Evolutionary conservation across 164 flowering plant genomes (phyloP).

Genomic region (Umbellularia californica): DNA sequence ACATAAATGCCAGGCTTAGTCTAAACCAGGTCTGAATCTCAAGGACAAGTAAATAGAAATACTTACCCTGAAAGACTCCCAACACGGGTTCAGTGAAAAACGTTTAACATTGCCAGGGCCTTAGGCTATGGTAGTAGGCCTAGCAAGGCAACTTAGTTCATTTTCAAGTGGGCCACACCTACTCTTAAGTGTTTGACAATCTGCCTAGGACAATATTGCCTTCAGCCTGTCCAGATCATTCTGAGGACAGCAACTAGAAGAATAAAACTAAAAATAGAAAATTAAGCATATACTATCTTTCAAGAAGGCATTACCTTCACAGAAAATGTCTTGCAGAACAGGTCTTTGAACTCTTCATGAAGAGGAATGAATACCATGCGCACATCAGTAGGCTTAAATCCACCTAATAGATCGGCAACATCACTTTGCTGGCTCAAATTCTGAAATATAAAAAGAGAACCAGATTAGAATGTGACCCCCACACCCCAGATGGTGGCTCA

Average conservation of each 20-base stretch:
- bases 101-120: not conserved
- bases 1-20: too few species aligned
- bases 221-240: not conserved
- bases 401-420: conserved; percentile 83
- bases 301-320: conserved; percentile 36
- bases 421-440: conserved; percentile 98
- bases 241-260: not conserved
- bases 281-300: not conserved
- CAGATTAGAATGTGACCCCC: not conserved
- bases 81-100: not conserved
- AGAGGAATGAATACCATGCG: conserved; percentile 62
- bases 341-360: conserved; percentile 62
- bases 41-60: too few species aligned
- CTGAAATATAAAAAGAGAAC: conserved; percentile 32
- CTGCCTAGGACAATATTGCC: not conserved
- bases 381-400: conserved; percentile 82
- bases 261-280: too few species aligned
- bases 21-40: too few species aligned
- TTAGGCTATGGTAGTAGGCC: not conserved
- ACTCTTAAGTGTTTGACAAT: not conserved
- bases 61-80: too few species aligned
- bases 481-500: not conserved
- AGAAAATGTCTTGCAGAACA: conserved; percentile 55
- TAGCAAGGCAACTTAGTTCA: not conserved
- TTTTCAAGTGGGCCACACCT: not conserved